A percentile compares a stretch with the other conserved stretches of the same genome.
Conservation (phyloP, 306 rosid species). For the Vigna mungo region DNA sequence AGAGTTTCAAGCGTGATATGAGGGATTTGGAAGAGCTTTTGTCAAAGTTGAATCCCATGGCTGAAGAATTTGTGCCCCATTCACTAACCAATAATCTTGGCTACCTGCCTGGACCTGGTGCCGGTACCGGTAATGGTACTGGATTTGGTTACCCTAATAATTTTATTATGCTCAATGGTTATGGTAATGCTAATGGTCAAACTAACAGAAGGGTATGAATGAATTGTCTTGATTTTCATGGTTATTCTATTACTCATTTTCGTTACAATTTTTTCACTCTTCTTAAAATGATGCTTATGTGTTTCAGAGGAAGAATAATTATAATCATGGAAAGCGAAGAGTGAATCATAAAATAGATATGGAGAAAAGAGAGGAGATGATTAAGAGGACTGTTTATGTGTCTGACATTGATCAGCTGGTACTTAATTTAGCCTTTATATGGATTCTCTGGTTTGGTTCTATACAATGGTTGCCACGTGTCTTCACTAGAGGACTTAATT, state of each 20-base stretch:
- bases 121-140: conserved; percentile 55
- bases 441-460: conserved; percentile 18
- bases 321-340: conserved; percentile 76
- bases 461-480: conserved; percentile 30
- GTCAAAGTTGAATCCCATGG: conserved; percentile 97
- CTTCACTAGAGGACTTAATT: conserved; percentile 33
- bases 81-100: conserved; percentile 67
- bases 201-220: conserved; percentile 67
- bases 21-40: conserved; percentile 95
- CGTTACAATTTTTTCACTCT: conserved; percentile 10
- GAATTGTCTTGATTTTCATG: background rate
- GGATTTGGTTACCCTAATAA: conserved; percentile 73
- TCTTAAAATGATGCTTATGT: conserved; percentile 14
- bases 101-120: conserved; percentile 47
- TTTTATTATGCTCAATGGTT: conserved; percentile 46
- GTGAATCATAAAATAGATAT: conserved; percentile 67
- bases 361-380: conserved; percentile 89
- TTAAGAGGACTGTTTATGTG: conserved; percentile 93
- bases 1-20: conserved; percentile 75
- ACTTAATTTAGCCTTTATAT: conserved; percentile 19
- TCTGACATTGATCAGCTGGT: conserved; percentile 99
- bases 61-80: conserved; percentile 95
- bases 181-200: conserved; percentile 60
- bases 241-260: conserved; percentile 10
- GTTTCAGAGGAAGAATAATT: conserved; percentile 85